Base-by-base conservation (phyloP, 108 stramenopile species). In the Parietichytrium sp. region DNA sequence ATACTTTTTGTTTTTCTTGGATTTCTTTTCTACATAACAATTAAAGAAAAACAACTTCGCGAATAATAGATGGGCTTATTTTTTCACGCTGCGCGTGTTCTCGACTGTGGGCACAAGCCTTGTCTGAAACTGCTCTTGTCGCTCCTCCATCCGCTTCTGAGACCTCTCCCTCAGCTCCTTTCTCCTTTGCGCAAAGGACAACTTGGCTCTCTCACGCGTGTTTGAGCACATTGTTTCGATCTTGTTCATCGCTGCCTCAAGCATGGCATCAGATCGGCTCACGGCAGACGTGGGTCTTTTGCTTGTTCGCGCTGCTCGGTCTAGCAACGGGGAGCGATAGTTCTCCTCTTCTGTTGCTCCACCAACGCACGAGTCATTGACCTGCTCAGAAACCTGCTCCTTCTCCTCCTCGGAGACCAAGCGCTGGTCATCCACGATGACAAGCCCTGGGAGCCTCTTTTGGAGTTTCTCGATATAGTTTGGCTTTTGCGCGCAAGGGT, bases 21-120 rank as follows among this genome's bases (percentile, higher is more conserved):
- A n/a, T n/a, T n/a, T n/a, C n/a, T n/a, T n/a, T n/a, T n/a, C n/a
- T n/a, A n/a, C n/a, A n/a, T n/a, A n/a, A n/a, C n/a, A n/a, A n/a
- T n/a, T n/a, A n/a, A n/a, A n/a, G n/a, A n/a, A n/a, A n/a, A n/a
- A n/a, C n/a, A n/a, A n/a, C n/a, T n/a, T n/a, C n/a, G n/a, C n/a
- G n/a, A n/a, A n/a, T n/a, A n/a, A n/a, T n/a, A n/a, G n/a, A n/a
- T n/a, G n/a, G n/a, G n/a, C n/a, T n/a, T n/a, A n/a, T n/a, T n/a
- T n/a, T n/a, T n/a, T n/a, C n/a, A n/a, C n/a, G n/a, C n/a, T n/a
- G n/a, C n/a, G n/a, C n/a, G 61, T 72, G 33, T 72, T 72, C 2
- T 72, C 61, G 13, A 72, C 45, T n/a, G 61, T 72, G 29, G 61
- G 61, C 10, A 72, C 61, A 25, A 72, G 38, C 6, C 61, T 16